phyloP scores from a whole-genome alignment of 768 basidiomycete genomes.

The Crassisporium funariophilum region DNA sequence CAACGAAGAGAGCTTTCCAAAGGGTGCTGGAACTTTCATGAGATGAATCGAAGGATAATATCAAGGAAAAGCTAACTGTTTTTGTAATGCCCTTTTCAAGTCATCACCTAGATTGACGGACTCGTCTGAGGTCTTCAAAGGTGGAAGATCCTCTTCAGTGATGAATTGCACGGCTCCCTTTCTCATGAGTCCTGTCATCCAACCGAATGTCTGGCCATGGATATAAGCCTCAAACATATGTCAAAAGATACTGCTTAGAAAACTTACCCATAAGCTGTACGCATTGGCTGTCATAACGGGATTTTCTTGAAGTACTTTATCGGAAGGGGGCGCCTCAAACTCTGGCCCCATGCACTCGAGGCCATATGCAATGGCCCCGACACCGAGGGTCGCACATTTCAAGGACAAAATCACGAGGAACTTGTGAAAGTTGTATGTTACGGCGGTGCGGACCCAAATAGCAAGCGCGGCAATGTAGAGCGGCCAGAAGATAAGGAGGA shows the following conservation, averaged over 20 bases:
- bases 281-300: conserved; percentile 79
- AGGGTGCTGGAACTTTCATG: conserved; percentile 48
- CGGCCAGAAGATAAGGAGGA: conserved; percentile 85
- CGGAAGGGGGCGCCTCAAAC: conserved; percentile 30
- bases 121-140: conserved; percentile 67
- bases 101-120: conserved; percentile 65
- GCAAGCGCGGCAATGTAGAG: conserved; percentile 50
- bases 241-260: background rate
- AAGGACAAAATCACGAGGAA: conserved; percentile 41
- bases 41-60: background rate
- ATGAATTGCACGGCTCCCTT: conserved; percentile 68
- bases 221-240: conserved; percentile 3
- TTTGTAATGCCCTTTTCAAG: conserved; percentile 60
- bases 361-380: conserved; percentile 57
- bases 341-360: conserved; percentile 76
- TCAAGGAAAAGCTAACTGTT: conserved; percentile 49
- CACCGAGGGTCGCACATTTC: conserved; percentile 40
- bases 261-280: conserved; percentile 69
- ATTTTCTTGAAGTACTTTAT: conserved; percentile 53
- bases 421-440: conserved; percentile 31
- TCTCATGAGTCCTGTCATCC: conserved; percentile 82
- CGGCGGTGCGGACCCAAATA: conserved; percentile 64
- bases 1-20: conserved; percentile 70
- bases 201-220: conserved; percentile 62
- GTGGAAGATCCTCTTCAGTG: conserved; percentile 85